These are phyloP conservation scores for Thelonectria discophora DNA, from an alignment of 2,329 filamentous ascomycete genomes.

Conservation along the genomic window DNA sequence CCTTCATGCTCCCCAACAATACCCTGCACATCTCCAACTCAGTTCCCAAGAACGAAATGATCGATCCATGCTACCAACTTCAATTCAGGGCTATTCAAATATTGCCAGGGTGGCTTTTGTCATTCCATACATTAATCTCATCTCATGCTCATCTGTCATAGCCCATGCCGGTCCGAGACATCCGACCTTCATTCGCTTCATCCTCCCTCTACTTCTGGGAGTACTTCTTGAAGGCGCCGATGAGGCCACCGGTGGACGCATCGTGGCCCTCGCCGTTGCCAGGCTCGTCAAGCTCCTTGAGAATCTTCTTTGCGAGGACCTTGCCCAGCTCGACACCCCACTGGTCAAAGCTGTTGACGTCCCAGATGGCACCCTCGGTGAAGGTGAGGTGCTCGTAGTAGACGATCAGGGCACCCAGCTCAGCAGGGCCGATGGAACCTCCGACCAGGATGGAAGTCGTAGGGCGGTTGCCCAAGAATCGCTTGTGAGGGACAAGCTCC, in stretches of 20 bases:
- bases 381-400: conserved; percentile 99
- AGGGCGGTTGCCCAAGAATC: conserved; percentile 96
- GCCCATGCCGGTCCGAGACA: not conserved
- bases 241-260: conserved; percentile 85
- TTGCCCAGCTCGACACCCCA: conserved; percentile 99
- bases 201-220: conserved; percentile 55
- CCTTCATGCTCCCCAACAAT: not conserved
- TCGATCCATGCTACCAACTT: conserved; percentile 3
- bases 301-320: conserved; percentile 91
- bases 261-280: conserved; percentile 81
- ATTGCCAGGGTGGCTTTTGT: conserved; percentile 15
- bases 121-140: conserved; percentile 26
- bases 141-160: conserved; percentile 1
- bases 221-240: conserved; percentile 90
- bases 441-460: conserved; percentile 93
- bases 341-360: conserved; percentile 99
- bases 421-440: conserved; percentile 90
- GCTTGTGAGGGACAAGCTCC: conserved; percentile 94
- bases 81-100: conserved; percentile 10
- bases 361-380: conserved; percentile 97
- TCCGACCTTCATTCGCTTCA: conserved; percentile 17
- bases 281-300: conserved; percentile 82
- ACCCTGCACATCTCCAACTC: not conserved
- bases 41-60: not conserved
- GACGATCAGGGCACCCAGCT: conserved; percentile 92